Percentiles rank a stretch among this genome's conserved stretches.
phyloP scores from a whole-genome alignment of 495 filamentous ascomycete genomes.

The Filosporella fistucella region DNA sequence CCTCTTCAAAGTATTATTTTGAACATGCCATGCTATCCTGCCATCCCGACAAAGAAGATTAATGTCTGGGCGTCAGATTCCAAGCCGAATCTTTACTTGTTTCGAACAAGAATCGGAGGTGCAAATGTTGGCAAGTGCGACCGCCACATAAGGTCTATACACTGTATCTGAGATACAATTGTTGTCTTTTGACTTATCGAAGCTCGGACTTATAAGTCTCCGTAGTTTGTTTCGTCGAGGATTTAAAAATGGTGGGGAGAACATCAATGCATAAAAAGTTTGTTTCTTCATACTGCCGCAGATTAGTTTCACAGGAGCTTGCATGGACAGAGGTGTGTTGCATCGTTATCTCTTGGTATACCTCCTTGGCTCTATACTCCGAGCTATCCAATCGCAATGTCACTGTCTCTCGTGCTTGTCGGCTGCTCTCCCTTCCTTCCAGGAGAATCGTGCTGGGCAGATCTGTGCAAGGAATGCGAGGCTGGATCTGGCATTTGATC shows the following conservation, averaged over 20 bases:
- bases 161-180: too few relatives aligned
- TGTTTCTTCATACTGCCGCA: conserved; percentile 12
- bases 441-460: background rate
- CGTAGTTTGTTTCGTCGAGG: background rate
- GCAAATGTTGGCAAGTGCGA: conserved; percentile 4
- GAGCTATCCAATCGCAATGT: conserved; percentile 8
- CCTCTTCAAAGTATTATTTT: too few relatives aligned
- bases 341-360: conserved; percentile 4
- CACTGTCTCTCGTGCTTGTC: background rate
- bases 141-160: conserved; percentile 3
- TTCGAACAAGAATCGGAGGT: background rate
- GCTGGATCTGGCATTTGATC: conserved; percentile 1
- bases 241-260: too few relatives aligned
- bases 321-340: conserved; percentile 9
- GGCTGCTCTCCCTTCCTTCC: conserved; percentile 1
- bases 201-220: background rate
- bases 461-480: conserved; percentile 2
- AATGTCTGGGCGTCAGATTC: too few relatives aligned
- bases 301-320: conserved; percentile 13
- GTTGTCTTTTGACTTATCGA: too few relatives aligned
- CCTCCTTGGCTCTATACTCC: too few relatives aligned
- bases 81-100: conserved; percentile 1
- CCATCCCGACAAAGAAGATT: too few relatives aligned
- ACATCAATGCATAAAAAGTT: conserved; percentile 14
- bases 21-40: too few relatives aligned